Base-by-base conservation (phyloP, 2,329 filamentous ascomycete genomes). In the Colletotrichum spinosum region DNA sequence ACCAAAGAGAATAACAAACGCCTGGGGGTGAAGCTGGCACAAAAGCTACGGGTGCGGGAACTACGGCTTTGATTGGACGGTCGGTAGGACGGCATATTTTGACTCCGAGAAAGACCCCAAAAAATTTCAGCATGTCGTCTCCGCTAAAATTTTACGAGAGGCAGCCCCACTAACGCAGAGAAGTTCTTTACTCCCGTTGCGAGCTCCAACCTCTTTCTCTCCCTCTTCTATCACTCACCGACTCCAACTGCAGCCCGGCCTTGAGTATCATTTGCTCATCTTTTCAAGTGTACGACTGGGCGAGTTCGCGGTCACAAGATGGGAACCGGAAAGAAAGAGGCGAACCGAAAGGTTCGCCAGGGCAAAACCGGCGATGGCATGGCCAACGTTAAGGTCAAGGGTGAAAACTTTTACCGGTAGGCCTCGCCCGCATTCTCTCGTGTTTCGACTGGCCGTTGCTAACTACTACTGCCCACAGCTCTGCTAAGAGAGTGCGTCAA, bases 331-430 rank as follows among this genome's bases (percentile, higher is more conserved):
- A 98, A 98, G 86, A 97, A 97, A 81, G 95, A 98, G 81, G 89
- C 89, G 69, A 87, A 83, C 78, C 90, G 95, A 81, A 91, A 92
- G 78, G 86, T 86, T 83, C 92, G 94, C 78, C 90, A 97, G 86
- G 93, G 93, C 72, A 95, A 94, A 82, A 87, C 87, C 54, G 87
- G 88, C 70, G 91, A 96, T 88, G 93, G 93, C 77, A 93, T 97
- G 88, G 89, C 82, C 73, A 98, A 98, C 82, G 92, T 98, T 75
- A 93, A 90, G 74, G 85, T 89, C 72, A 99, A 99, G 83, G 96
- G 96, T 81, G 95, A 98, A 85, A 98, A 98, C 84, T 99, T 98
- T 83, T 98, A 98, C 84, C 89, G 92, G 86, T 91, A 82, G 70
- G 84, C 68, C 8, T 15, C 4, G 45, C 11, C 33, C 15, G 25